Evolutionary conservation across 352 stramenopile genomes (phyloP), one percentile per base, ranked within the genome.

Genomic region (Aphanomyces cochlioides): DNA sequence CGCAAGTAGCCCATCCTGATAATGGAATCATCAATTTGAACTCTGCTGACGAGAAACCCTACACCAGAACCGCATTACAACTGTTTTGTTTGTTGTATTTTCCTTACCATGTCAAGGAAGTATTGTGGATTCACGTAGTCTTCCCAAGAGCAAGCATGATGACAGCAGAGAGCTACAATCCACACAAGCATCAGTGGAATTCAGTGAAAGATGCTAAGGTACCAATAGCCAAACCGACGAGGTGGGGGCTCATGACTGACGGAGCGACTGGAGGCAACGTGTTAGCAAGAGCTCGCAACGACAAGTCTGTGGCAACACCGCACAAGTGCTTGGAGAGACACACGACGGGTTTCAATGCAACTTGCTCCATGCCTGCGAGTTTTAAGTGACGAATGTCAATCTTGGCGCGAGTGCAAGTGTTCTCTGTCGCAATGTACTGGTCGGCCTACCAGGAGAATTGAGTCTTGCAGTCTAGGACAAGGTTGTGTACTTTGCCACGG

Each of bases 261-360:
- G 4, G 8, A 28, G 47, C 17, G n/a, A 41, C 1, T 13, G 13
- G 5, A 56, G 81, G 77, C 17, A 91, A 66, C 15, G 81, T 91
- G 63, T 87, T 76, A 3, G 75, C 74, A 36, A 92, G 79, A 34
- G 84, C 80, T 56, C 86, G 83, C 48, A 94, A 70, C 21, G 87
- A 94, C 39, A 94, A 58, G 60, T 94, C 87, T 0, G 87, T 94
- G 45, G 87, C 87, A 47, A 93, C 85, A 7, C 87, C 87, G 41
- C 87, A 95, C 40, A 95, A 67, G 57, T 95, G 87, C 73, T 95
- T 95, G 59, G 87, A 95, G 77, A 95, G 92, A 67, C 83, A 87
- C 7, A 95, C 83, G 19, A 95, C 72, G 0, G 79, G 74, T 39
- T 79, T 80, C 53, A 80, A 65, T 0, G 48, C 38, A 3, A 90